Evolutionary conservation across 2,329 filamentous ascomycete species (phyloP), one percentile per base, ranked within the genome.

Genomic region (Diaporthe nobilis): DNA sequence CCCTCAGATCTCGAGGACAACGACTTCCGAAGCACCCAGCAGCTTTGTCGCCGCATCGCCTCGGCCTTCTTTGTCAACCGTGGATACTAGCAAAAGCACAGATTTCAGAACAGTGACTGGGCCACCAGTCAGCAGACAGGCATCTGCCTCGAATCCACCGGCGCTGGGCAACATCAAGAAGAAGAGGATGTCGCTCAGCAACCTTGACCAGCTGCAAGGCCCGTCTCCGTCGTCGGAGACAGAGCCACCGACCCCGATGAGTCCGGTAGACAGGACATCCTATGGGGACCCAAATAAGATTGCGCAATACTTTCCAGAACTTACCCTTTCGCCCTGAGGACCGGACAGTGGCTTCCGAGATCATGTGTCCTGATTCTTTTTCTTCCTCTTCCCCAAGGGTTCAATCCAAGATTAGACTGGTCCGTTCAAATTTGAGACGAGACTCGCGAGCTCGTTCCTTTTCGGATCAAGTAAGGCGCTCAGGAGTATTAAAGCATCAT

Each of bases 221-320:
- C 70, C 49, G 53, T 42, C 34, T 42, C 39, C 60, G 53, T 12
- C 31, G 44, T 25, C 65, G 7, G 78, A 79, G 3, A 67, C 67
- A 12, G 78, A 79, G 7, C 78, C 78, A 17, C 61, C 75, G 39
- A 79, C 77, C n/a, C 77, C 80, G 22, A 49, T 77, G 28, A 81
- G 76, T 17, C 80, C 82, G 13, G 77, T 79, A 0, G 83, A 83
- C 60, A 79, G 83, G 58, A 80, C 80, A n/a, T 82, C 80, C 72
- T 85, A 79, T 67, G 84, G 84, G n/a, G 83, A 84, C 61, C 83
- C 83, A 2, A 82, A 83, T 63, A 85, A 85, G 79, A 84, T 85
- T 79, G 83, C 83, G 17, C 82, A 81, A 74, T 82, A 82, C 75
- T 85, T 85, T 67, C 84, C 84, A 1, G 84, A 85, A 78, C 78